Conservation (phyloP, 1,139 yeast species). For the Pichia sp. region DNA sequence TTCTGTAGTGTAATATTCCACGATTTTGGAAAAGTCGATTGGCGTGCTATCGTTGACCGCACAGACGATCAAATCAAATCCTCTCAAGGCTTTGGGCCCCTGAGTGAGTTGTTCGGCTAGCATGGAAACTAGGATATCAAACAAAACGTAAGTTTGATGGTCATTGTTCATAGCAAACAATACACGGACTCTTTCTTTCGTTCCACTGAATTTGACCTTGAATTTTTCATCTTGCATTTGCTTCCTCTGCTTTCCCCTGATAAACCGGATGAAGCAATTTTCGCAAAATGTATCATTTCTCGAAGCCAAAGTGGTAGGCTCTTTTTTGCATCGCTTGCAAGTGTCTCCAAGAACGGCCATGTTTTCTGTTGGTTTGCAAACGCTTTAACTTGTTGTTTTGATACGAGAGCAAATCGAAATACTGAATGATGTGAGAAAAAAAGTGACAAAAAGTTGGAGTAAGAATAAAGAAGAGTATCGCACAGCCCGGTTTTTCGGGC, state of each 20-base stretch:
- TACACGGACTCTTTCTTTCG: constrained; percentile 36
- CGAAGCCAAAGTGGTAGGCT: constrained; percentile 45
- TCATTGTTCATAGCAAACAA: constrained; percentile 65
- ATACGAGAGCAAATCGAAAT: neutral
- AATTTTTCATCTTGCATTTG: constrained; percentile 66
- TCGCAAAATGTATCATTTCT: constrained; percentile 71
- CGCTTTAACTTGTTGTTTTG: no score
- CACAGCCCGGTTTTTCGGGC: neutral
- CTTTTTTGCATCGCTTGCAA: constrained; percentile 51
- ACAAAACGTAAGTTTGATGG: constrained; percentile 56
- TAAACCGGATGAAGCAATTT: constrained; percentile 65
- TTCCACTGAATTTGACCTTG: constrained; percentile 56
- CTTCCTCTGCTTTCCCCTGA: constrained; percentile 75
- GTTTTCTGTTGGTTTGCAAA: neutral
- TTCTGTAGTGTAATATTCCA: constrained; percentile 20
- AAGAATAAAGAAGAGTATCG: neutral
- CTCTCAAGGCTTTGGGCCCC: constrained; percentile 61
- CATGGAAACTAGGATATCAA: constrained; percentile 61
- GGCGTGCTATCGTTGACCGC: constrained; percentile 39
- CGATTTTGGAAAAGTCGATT: constrained; percentile 18
- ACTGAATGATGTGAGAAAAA: neutral
- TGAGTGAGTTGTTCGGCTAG: constrained; percentile 51
- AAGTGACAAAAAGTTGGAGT: neutral
- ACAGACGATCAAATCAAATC: constrained; percentile 57
- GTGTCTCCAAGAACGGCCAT: constrained; percentile 13